phyloP scores from a whole-genome alignment of 2,329 filamentous ascomycete genomes.

The Tympanopsis confertula region DNA sequence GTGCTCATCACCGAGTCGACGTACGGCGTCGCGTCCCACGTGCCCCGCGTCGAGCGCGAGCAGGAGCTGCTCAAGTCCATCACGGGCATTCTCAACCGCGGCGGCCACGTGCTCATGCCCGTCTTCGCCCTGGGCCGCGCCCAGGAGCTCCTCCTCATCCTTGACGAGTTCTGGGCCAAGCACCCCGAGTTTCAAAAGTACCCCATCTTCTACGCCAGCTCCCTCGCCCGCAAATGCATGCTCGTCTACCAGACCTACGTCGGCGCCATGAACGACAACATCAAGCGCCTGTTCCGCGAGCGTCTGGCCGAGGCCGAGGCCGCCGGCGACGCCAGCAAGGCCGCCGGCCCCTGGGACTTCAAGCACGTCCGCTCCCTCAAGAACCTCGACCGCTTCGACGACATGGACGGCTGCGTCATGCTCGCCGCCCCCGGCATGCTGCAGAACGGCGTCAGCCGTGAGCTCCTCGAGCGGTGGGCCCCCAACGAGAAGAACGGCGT shows the following conservation, averaged over 20 bases:
- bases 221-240: conserved; percentile 93
- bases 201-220: conserved; percentile 95
- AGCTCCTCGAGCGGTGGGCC: conserved; percentile 88
- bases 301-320: conserved; percentile 84
- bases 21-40: conserved; percentile 88
- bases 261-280: conserved; percentile 97
- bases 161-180: conserved; percentile 93
- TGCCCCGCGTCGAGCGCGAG: conserved; percentile 81
- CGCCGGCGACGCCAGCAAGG: conserved; percentile 59
- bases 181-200: conserved; percentile 79
- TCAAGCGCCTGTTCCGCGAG: conserved; percentile 84
- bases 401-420: conserved; percentile 92
- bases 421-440: conserved; percentile 96
- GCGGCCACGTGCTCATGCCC: conserved; percentile 83
- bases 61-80: conserved; percentile 92
- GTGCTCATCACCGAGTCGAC: conserved; percentile 96
- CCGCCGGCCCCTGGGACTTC: conserved; percentile 92
- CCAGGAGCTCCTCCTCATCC: conserved; percentile 83
- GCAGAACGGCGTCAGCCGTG: conserved; percentile 87
- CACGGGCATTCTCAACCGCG: conserved; percentile 78
- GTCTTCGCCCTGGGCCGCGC: conserved; percentile 90
- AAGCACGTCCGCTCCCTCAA: conserved; percentile 85
- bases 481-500: conserved; percentile 93
- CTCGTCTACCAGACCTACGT: conserved; percentile 97
- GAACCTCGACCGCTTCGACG: conserved; percentile 88